A percentile compares a stretch with the other conserved stretches of the same genome.
Conservation (phyloP, 257 asterid species). For the Przewalskia tangutica region DNA sequence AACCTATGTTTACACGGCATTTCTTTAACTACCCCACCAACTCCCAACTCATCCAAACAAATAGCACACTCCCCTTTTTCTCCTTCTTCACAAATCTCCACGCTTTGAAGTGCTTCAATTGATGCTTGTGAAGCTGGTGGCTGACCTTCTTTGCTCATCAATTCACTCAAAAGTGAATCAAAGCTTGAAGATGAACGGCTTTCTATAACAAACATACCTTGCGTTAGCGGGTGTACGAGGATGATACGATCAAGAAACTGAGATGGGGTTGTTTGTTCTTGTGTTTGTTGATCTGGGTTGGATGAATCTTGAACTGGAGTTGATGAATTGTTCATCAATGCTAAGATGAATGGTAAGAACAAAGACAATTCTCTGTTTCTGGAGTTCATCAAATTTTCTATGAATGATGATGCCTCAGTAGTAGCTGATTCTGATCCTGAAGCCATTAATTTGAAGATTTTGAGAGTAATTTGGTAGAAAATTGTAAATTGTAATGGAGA, state of each 20-base stretch:
- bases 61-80: slow-evolving; percentile 27
- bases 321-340: not conserved
- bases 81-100: slow-evolving; percentile 19
- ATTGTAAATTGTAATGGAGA: not conserved
- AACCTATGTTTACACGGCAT: slow-evolving; percentile 77
- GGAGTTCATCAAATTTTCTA: slow-evolving; percentile 25
- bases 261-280: not conserved
- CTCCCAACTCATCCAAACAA: slow-evolving; percentile 37
- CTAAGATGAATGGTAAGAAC: no score
- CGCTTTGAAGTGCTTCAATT: slow-evolving; percentile 41
- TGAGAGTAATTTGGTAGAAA: not conserved
- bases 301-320: slow-evolving; percentile 19
- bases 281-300: slow-evolving; percentile 13
- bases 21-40: slow-evolving; percentile 33
- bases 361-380: slow-evolving; percentile 23
- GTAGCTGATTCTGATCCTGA: slow-evolving; percentile 23
- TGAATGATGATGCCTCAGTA: slow-evolving; percentile 10
- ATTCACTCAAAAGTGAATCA: slow-evolving; percentile 23
- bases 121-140: slow-evolving; percentile 22
- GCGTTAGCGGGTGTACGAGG: slow-evolving; percentile 32
- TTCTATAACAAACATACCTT: slow-evolving; percentile 38
- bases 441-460: slow-evolving; percentile 25
- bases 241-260: slow-evolving; percentile 31
- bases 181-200: slow-evolving; percentile 9
- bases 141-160: slow-evolving; percentile 19